Evolutionary conservation across 75 land plant genomes (phyloP).

Genomic region (Chamaecyparis obtusa): DNA sequence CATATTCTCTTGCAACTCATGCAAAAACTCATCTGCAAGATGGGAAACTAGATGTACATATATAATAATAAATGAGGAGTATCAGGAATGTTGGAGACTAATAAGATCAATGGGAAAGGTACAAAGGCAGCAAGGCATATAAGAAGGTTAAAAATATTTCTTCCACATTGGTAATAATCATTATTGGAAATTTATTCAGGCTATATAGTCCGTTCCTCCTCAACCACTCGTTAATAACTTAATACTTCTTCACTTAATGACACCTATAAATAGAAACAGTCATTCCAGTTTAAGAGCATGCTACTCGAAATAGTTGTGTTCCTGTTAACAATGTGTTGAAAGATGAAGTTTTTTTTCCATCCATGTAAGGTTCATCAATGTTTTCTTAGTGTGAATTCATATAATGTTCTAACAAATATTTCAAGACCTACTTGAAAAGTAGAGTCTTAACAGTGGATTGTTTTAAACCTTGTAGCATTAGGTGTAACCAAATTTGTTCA

Average conservation of each 20-base stretch:
- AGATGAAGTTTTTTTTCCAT: neutral
- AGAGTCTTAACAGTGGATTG: neutral
- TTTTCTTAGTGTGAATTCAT: neutral
- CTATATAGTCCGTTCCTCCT: neutral
- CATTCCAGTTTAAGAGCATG: neutral
- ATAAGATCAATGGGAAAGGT: neutral
- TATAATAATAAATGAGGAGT: neutral
- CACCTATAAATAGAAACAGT: neutral
- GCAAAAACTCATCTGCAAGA: neutral
- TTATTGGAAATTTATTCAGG: neutral
- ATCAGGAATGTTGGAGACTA: neutral
- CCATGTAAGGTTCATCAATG: neutral
- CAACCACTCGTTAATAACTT: neutral
- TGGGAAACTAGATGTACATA: neutral
- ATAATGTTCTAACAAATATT: neutral
- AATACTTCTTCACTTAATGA: neutral
- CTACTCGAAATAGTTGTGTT: neutral
- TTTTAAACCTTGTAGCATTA: neutral
- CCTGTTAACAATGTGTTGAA: neutral
- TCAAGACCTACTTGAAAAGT: neutral
- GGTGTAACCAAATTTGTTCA: no score
- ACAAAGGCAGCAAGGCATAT: neutral
- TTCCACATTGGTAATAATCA: neutral
- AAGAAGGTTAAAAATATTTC: no score
- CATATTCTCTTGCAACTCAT: neutral